These are phyloP conservation scores for Torrubiellomyces zombiae DNA, from an alignment of 2,329 filamentous ascomycete species.

Conservation along the genomic window DNA sequence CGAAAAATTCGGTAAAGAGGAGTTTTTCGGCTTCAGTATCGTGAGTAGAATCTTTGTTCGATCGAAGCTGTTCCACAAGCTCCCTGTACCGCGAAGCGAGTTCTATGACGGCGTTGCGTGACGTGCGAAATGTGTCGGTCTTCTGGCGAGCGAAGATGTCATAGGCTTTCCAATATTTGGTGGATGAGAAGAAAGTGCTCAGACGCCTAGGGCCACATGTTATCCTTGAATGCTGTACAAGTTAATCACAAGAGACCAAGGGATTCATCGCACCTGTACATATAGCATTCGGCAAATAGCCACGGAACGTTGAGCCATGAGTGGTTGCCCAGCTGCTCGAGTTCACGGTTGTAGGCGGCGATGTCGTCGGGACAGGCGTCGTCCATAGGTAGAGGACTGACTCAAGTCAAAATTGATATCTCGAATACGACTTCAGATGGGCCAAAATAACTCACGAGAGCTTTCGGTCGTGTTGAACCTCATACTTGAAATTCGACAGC, in stretches of 20 bases:
- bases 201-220: conserved; percentile 55
- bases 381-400: too few species aligned
- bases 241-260: too few species aligned
- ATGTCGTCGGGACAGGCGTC: conserved; percentile 72
- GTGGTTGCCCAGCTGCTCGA: conserved; percentile 54
- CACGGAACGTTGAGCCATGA: conserved; percentile 76
- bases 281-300: conserved; percentile 88
- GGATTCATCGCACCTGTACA: conserved; percentile 47
- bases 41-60: conserved; percentile 30
- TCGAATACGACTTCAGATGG: not conserved
- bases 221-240: too few species aligned
- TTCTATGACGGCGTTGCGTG: conserved; percentile 70
- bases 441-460: conserved; percentile 43
- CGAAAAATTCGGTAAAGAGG: conserved; percentile 82
- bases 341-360: conserved; percentile 67
- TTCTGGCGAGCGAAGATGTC: conserved; percentile 86
- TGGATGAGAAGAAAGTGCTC: conserved; percentile 58
- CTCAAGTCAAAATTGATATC: conserved; percentile 1
- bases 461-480: conserved; percentile 74
- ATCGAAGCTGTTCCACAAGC: conserved; percentile 48
- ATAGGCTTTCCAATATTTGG: conserved; percentile 73
- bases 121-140: conserved; percentile 81
- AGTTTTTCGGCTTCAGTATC: conserved; percentile 56
- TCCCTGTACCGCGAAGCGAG: conserved; percentile 65
- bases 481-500: conserved; percentile 77